Evolutionary conservation across 179 eudicot genomes (phyloP).

Genomic region (Carnegiea gigantea): DNA sequence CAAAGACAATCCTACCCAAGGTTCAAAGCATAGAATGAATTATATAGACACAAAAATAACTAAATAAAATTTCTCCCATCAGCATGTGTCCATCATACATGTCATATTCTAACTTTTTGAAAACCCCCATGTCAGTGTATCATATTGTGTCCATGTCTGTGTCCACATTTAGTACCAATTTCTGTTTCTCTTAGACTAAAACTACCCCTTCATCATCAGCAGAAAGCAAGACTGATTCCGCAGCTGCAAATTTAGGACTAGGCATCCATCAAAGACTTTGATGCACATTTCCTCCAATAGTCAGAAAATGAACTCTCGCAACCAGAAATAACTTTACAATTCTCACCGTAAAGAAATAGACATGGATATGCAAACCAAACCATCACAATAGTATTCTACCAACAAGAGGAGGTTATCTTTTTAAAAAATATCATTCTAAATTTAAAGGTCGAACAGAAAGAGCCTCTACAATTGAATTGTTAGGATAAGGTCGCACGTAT

Average conservation of each 20-base stretch:
- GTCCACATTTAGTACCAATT: too few relatives aligned
- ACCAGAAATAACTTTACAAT: neutral
- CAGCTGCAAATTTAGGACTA: neutral
- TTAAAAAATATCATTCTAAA: neutral
- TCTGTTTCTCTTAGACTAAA: too few relatives aligned
- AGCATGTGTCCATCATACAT: too few relatives aligned
- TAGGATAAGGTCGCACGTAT: neutral
- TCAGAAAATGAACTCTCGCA: neutral
- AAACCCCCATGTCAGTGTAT: too few relatives aligned
- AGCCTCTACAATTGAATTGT: neutral
- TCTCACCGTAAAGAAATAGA: neutral
- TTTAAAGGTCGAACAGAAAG: neutral
- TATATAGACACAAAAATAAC: too few relatives aligned
- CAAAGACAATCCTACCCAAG: too few relatives aligned
- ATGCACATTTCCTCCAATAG: neutral
- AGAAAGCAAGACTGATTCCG: neutral
- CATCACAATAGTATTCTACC: neutral
- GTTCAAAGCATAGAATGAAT: too few relatives aligned
- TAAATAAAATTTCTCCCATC: too few relatives aligned
- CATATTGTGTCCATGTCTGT: too few relatives aligned
- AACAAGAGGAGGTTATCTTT: neutral
- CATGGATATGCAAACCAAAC: neutral
- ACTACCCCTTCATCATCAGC: neutral
- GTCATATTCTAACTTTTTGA: too few relatives aligned
- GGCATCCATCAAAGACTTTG: neutral